phyloP scores from a whole-genome alignment of 345 rosid genomes.

The Xanthoceras sorbifolium region DNA sequence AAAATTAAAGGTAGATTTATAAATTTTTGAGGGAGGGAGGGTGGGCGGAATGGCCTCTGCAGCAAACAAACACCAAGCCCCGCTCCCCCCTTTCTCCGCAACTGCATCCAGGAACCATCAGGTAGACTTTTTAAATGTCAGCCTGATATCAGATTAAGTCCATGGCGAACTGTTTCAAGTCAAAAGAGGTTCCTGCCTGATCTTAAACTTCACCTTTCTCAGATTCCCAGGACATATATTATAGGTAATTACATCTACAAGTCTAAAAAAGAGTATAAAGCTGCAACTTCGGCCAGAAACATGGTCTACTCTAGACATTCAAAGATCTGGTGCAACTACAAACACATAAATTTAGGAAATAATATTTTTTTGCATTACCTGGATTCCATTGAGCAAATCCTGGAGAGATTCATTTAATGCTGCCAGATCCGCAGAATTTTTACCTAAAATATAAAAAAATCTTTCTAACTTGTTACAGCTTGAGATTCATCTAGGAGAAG shows the following conservation, averaged over 20 bases:
- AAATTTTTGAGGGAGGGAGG: too few species aligned
- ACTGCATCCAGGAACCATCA: too few species aligned
- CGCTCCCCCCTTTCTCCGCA: too few species aligned
- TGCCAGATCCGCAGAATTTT: slow-evolving; percentile 69
- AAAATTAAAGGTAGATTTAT: not conserved
- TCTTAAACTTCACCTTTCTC: too few species aligned
- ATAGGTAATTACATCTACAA: too few species aligned
- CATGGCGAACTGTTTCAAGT: too few species aligned
- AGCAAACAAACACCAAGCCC: too few species aligned
- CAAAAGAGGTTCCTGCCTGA: too few species aligned
- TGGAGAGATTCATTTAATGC: slow-evolving; percentile 91
- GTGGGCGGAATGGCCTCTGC: too few species aligned
- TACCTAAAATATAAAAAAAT: slow-evolving; percentile 52
- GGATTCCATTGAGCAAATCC: slow-evolving; percentile 97
- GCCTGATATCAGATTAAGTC: too few species aligned
- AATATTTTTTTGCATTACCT: slow-evolving; percentile 45
- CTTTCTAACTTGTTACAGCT: slow-evolving; percentile 12
- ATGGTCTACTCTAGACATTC: not conserved
- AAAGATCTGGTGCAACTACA: slow-evolving; percentile 1
- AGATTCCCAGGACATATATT: too few species aligned
- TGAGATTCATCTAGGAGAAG: slow-evolving; percentile 14
- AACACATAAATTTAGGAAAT: not conserved
- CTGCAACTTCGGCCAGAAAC: not conserved
- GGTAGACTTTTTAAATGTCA: too few species aligned
- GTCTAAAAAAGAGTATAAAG: not conserved